A percentile compares a stretch with the other conserved stretches of the same genome.
phyloP scores from a whole-genome alignment of 2,329 filamentous ascomycete species.

The Trichocomaceae sp. region DNA sequence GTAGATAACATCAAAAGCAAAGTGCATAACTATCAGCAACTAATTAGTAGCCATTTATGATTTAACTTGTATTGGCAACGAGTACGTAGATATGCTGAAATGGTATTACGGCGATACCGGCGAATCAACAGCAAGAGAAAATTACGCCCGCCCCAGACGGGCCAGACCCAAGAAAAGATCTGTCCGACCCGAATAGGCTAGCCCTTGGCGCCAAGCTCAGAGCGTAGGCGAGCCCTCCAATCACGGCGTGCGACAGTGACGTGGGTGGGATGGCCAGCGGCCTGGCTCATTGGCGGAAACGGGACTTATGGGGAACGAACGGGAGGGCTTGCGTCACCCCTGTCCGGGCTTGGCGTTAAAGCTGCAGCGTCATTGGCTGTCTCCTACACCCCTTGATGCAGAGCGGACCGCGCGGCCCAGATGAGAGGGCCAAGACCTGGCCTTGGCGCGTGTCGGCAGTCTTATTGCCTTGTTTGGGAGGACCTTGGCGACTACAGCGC shows the following conservation, averaged over 20 bases:
- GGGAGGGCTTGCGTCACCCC: not conserved
- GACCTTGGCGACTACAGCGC: not conserved
- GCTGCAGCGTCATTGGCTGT: not conserved
- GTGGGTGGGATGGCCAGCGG: no score
- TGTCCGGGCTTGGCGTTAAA: not conserved
- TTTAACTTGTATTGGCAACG: not conserved
- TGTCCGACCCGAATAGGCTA: not conserved
- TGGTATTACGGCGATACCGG: no score
- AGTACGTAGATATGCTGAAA: not conserved
- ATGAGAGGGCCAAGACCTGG: not conserved
- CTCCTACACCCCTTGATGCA: not conserved
- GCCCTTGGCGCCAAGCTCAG: not conserved
- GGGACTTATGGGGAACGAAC: not conserved
- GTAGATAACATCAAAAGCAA: not conserved
- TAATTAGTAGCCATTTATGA: not conserved
- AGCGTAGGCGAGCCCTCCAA: no score
- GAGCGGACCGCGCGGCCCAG: not conserved
- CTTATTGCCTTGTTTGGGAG: not conserved
- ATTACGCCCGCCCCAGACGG: not conserved
- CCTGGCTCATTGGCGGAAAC: not conserved
- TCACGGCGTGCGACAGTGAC: not conserved
- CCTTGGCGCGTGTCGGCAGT: not conserved
- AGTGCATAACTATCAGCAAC: not conserved
- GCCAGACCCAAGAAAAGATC: not conserved
- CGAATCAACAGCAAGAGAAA: not conserved